A percentile compares a stretch with the other conserved stretches of the same genome.
Evolutionary conservation across 192 early-diverging fungal species (phyloP).

Genomic region (Coemansia sp.): DNA sequence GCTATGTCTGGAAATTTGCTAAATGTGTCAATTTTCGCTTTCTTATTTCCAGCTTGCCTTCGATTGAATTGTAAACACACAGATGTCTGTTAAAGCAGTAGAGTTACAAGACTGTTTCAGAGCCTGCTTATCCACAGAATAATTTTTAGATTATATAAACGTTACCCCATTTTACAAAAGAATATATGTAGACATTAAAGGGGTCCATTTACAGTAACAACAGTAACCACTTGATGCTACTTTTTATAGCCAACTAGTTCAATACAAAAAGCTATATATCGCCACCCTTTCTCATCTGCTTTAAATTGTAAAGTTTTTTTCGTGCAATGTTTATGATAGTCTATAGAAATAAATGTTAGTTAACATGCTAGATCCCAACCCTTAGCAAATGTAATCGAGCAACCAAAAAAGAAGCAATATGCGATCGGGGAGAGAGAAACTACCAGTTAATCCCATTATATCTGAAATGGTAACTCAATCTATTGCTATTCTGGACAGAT

Average conservation of each 20-base stretch:
- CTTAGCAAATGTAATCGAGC: too few species aligned
- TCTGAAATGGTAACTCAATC: neutral
- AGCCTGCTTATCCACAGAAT: neutral
- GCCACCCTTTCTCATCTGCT: neutral
- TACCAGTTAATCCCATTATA: constrained; percentile 1
- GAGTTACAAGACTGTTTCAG: neutral
- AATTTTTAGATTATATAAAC: neutral
- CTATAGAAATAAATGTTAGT: too few species aligned
- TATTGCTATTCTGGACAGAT: neutral
- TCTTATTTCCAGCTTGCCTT: neutral
- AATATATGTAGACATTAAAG: neutral
- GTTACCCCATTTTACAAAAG: neutral
- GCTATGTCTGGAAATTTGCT: neutral
- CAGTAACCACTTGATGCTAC: neutral
- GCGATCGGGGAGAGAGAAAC: neutral
- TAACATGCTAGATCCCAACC: too few species aligned
- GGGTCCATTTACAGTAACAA: neutral
- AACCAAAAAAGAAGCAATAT: too few species aligned
- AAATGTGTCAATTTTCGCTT: neutral
- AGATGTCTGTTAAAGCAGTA: neutral
- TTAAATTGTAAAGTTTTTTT: too few species aligned
- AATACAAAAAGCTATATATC: neutral
- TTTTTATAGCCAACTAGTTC: neutral
- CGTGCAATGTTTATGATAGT: too few species aligned
- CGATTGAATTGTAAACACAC: neutral